phyloP scores from a whole-genome alignment of 2,329 filamentous ascomycete species.

The Cryphonectria naterciae region DNA sequence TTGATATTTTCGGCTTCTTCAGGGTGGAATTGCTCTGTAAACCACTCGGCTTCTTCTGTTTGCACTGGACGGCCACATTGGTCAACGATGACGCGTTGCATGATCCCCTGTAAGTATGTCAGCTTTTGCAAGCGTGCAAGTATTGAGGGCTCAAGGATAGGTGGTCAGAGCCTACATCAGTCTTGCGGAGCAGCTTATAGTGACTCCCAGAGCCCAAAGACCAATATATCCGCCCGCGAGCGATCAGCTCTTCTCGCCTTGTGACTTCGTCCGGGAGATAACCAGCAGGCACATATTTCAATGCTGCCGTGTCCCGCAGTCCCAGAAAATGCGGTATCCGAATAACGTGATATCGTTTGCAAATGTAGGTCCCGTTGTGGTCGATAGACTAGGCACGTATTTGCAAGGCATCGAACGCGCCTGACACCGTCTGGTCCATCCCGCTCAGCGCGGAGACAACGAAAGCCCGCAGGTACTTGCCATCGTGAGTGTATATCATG shows the following conservation, averaged over 20 bases:
- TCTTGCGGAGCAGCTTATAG: not conserved
- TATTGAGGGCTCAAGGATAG: too few species aligned
- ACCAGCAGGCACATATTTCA: conserved; percentile 1
- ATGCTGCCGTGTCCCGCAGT: not conserved
- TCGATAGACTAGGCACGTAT: too few species aligned
- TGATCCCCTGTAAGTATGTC: not conserved
- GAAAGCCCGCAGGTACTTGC: not conserved
- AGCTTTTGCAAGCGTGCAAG: too few species aligned
- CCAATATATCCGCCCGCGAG: conserved; percentile 8
- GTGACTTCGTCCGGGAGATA: not conserved
- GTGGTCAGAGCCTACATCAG: not conserved
- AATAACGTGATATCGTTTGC: conserved; percentile 7
- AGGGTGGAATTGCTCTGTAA: not conserved
- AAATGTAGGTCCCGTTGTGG: too few species aligned
- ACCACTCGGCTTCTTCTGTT: not conserved
- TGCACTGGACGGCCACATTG: not conserved
- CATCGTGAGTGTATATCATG: conserved; percentile 4
- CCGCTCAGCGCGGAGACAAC: not conserved
- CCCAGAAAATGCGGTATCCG: not conserved
- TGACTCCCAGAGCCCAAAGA: not conserved
- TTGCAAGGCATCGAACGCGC: too few species aligned
- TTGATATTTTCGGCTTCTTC: not conserved
- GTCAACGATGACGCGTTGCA: not conserved
- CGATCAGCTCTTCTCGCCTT: not conserved
- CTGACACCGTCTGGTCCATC: too few species aligned